Evolutionary conservation across 2,329 filamentous ascomycete genomes (phyloP), one percentile per base, ranked within the genome.

Genomic region (Dothideomycetes sp.): DNA sequence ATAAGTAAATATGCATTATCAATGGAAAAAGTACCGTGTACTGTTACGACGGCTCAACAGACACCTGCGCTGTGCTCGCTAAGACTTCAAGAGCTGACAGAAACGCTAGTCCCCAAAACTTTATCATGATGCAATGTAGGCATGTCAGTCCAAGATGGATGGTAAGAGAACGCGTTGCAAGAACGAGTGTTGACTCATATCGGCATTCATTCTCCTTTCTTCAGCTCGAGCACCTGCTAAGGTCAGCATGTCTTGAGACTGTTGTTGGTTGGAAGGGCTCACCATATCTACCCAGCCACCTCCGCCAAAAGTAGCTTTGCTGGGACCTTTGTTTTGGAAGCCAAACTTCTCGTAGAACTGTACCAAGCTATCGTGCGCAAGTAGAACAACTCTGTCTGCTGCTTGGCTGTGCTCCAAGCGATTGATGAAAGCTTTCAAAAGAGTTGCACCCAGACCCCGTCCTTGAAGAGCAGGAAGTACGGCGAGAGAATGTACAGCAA

Each of bases 271-370:
- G 7, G 22, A 24, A 24, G 7, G 22, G 22, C 69, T 59, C 59
- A 87, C 82, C 84, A 94, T 78, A 57, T 91, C 80, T 51, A 76
- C 71, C 86, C 87, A 94, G 13, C 77, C 80, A 22, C 85, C 84
- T 25, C 85, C 85, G 15, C 80, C 82, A 62, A 86, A 87, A 44
- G 74, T 68, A 36, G 76, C 80, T 45, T 74, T 64, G 59, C 85
- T 91, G 35, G 70, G 65, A 0, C 87, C 85, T 20, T 70, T 61
- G 50, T 80, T 75, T 49, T 67, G 66, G 57, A 91, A 94, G 0
- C 85, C 78, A 50, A 85, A 72, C n/a, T 71, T 71, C 57, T 80
- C 73, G 58, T 94, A 95, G 58, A 83, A 94, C 1, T 66, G 65
- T 18, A 89, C 67, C 25, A 89, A 67, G 43, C 80, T 73, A 45